Evolutionary conservation across 371 early-diverging fungal genomes (phyloP), one percentile per base, ranked within the genome.

Genomic region (Lichtheimia hyalospora): DNA sequence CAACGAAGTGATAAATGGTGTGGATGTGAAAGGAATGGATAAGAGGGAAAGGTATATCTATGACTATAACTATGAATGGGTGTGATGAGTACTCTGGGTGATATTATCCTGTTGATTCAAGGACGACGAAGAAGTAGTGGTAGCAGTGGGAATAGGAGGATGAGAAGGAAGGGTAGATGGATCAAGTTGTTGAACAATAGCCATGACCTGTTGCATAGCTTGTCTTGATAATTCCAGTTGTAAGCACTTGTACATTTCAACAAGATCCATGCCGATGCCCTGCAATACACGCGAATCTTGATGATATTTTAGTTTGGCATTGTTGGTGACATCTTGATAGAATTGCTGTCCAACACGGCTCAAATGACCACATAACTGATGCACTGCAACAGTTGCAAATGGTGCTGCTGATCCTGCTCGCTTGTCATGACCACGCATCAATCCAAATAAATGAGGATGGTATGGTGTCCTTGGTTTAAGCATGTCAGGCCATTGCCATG

Each of bases 401-500:
- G 58, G 54, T 41, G 58, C 25, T 28, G 27, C 21, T 44, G 49
- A 48, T 14, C 40, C 23, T 48, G 14, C 34, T 39, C 28, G 52
- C 18, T 34, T 14, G 10, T 18, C 25, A 28, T 14, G 39, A 4
- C 51, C 40, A 20, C 53, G 51, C 16, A 67, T 57, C 6, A 70
- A n/a, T 10, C 70, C 70, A 54, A 70, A 61, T 10, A 70, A 34
- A 40, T 64, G 44, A 3, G 70, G 63, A 4, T 59, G 60, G 52
- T 62, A 70, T 12, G 70, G 70, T 49, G 24, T 50, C 16, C 70
- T 63, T 25, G 57, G 48, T 49, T 70, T 70, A 12, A 70, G 42
- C 7, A 70, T 44, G 41, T 70, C 70, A 25, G 58, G 48, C 70
- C 70, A 70, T 48, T 70, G 66, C 70, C 70, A 70, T 27, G 66